These are phyloP conservation scores for Senna tora DNA, from an alignment of 306 rosid species.

Conservation along the genomic window DNA sequence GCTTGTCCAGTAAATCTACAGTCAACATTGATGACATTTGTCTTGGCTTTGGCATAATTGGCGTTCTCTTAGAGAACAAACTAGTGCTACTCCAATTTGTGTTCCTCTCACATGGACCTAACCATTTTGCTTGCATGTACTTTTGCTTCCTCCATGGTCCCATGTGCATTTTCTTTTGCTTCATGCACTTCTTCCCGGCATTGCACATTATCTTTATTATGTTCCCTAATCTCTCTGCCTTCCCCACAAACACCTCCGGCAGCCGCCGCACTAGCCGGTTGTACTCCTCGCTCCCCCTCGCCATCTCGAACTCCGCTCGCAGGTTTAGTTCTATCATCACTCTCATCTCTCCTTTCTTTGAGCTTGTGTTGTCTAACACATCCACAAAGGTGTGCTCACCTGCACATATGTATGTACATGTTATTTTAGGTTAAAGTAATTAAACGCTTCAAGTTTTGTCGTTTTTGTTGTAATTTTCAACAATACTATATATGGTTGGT, in stretches of 20 bases:
- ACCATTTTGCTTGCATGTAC: slow-evolving; percentile 93
- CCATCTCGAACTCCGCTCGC: slow-evolving; percentile 80
- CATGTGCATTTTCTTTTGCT: slow-evolving; percentile 82
- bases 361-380: slow-evolving; percentile 52
- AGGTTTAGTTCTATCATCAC: slow-evolving; percentile 77
- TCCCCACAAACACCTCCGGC: slow-evolving; percentile 84
- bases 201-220: slow-evolving; percentile 67
- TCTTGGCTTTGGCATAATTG: no score
- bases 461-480: no score
- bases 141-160: slow-evolving; percentile 92
- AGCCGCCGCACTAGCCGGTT: slow-evolving; percentile 55
- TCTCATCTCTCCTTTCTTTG: slow-evolving; percentile 60
- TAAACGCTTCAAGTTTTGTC: not conserved
- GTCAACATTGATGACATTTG: slow-evolving; percentile 74
- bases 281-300: slow-evolving; percentile 59
- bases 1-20: slow-evolving; percentile 63
- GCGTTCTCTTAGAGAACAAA: slow-evolving; percentile 16
- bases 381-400: slow-evolving; percentile 82
- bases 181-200: slow-evolving; percentile 83
- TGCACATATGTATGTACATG: slow-evolving; percentile 47
- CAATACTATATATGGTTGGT: not conserved
- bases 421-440: not conserved
- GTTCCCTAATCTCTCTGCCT: slow-evolving; percentile 60
- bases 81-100: slow-evolving; percentile 25
- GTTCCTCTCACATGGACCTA: slow-evolving; percentile 65